Evolutionary conservation across 2,329 filamentous ascomycete species (phyloP).

Genomic region (Penicillium sp.): DNA sequence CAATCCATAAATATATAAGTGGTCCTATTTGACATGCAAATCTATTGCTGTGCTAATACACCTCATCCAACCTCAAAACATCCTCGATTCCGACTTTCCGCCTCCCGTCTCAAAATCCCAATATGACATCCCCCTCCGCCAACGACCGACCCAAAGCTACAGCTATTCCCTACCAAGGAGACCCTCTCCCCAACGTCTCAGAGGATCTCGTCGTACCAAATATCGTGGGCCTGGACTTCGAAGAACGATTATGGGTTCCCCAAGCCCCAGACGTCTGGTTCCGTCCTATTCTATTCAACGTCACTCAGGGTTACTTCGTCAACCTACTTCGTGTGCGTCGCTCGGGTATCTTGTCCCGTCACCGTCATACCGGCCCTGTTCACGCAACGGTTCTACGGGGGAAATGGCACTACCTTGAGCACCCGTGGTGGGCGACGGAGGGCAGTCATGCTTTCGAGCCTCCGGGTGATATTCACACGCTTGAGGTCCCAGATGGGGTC

Average conservation of each 20-base stretch:
- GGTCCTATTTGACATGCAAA: no score
- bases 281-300: slow-evolving; percentile 25
- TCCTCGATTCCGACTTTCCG: no score
- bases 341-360: slow-evolving; percentile 27
- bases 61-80: no score
- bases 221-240: slow-evolving; percentile 5
- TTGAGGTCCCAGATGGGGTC: neutral
- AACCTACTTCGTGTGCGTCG: slow-evolving; percentile 25
- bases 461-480: neutral
- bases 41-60: no score
- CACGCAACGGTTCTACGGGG: neutral
- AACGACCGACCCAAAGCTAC: no score
- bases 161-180: no score
- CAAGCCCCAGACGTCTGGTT: slow-evolving; percentile 28
- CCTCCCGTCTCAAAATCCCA: no score
- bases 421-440: neutral
- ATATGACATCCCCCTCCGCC: no score
- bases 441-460: neutral
- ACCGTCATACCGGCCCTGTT: slow-evolving; percentile 17
- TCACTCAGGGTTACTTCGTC: slow-evolving; percentile 28
- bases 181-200: neutral
- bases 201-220: neutral
- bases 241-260: slow-evolving; percentile 27
- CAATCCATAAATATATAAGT: no score
- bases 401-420: neutral